Conservation (phyloP, 2,329 filamentous ascomycete genomes). For the Thelonectria blattea region DNA sequence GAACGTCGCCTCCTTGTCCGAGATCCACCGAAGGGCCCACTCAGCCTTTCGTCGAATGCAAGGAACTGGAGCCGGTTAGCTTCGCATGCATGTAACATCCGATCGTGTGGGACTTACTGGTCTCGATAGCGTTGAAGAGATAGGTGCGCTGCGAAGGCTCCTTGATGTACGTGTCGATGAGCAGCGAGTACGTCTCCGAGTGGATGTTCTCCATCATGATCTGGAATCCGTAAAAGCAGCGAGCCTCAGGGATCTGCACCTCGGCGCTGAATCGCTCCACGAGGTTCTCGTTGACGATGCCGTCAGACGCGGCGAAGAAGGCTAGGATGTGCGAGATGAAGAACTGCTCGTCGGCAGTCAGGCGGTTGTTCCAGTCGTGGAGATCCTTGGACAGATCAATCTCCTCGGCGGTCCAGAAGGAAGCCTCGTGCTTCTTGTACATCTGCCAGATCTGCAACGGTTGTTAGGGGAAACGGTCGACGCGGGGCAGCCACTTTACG, state of each 20-base stretch:
- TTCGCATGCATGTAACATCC: conserved; percentile 15
- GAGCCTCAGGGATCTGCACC: conserved; percentile 95
- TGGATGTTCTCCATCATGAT: conserved; percentile 99
- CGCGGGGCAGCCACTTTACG: conserved; percentile 64
- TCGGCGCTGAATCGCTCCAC: conserved; percentile 97
- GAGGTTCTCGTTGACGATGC: conserved; percentile 99
- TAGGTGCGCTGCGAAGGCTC: conserved; percentile 92
- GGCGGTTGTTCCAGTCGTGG: conserved; percentile 97
- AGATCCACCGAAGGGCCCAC: conserved; percentile 95
- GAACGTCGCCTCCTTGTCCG: conserved; percentile 91
- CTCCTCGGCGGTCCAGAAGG: conserved; percentile 99
- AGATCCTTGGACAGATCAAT: conserved; percentile 99
- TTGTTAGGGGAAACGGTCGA: conserved; percentile 47
- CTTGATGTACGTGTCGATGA: conserved; percentile 99
- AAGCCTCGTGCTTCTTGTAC: conserved; percentile 99
- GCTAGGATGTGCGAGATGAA: conserved; percentile 98
- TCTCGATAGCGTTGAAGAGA: conserved; percentile 98
- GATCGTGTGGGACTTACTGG: conserved; percentile 66
- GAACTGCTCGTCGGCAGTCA: conserved; percentile 97
- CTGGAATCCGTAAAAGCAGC: conserved; percentile 99
- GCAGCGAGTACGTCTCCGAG: conserved; percentile 98
- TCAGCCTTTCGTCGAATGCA: conserved; percentile 99
- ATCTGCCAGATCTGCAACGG: conserved; percentile 91
- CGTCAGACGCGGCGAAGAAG: conserved; percentile 98
- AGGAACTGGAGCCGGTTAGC: conserved; percentile 65